phyloP scores from a whole-genome alignment of 2,329 filamentous ascomycete genomes.

The Trichoderma pleuroti region DNA sequence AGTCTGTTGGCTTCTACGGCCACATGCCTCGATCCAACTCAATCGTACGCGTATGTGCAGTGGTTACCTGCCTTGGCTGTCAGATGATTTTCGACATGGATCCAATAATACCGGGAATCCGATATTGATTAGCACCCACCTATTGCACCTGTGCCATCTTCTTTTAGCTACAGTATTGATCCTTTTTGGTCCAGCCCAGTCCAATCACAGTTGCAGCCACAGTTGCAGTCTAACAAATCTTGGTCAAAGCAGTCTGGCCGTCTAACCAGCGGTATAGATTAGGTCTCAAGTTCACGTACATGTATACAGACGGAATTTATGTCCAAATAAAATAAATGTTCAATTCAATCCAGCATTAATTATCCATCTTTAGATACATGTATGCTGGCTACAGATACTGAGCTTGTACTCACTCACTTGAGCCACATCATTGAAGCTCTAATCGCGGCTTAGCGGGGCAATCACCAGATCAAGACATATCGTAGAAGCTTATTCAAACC shows the following conservation, averaged over 20 bases:
- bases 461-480: neutral
- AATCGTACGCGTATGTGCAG: neutral
- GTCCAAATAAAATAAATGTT: neutral
- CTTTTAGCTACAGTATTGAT: neutral
- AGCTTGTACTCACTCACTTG: neutral
- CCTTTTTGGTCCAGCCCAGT: neutral
- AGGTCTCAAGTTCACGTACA: neutral
- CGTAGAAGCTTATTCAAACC: neutral
- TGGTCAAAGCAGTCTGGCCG: neutral
- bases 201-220: neutral
- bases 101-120: neutral
- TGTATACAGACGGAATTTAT: neutral
- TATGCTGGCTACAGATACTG: neutral
- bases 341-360: neutral
- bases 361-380: neutral
- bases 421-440: neutral
- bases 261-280: neutral
- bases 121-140: neutral
- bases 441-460: neutral
- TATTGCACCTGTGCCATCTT: neutral
- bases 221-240: neutral
- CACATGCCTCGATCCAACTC: neutral
- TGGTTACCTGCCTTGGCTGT: neutral
- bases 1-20: slow-evolving; percentile 16
- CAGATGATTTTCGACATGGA: neutral